These are phyloP conservation scores for Candida ipomoeae DNA, from an alignment of 805 yeast species.

Conservation along the genomic window DNA sequence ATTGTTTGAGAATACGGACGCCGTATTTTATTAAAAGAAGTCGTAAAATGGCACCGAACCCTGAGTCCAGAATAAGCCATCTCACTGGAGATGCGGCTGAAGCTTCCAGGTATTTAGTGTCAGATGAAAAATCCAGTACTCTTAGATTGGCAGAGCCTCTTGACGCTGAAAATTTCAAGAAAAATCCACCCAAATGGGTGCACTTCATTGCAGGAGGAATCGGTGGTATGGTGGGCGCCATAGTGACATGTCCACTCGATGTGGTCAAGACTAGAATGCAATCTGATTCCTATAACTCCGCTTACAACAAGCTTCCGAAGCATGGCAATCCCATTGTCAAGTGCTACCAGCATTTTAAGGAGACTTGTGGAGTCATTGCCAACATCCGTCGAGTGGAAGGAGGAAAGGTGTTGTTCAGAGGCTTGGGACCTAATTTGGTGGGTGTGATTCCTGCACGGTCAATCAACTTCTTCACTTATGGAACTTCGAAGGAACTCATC, in stretches of 20 bases:
- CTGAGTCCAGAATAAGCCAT: neutral
- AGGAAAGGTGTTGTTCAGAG: constrained; percentile 79
- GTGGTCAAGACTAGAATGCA: constrained; percentile 94
- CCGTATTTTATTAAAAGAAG: neutral
- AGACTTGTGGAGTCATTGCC: constrained; percentile 69
- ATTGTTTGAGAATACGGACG: neutral
- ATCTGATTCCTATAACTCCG: constrained; percentile 69
- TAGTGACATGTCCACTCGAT: constrained; percentile 91
- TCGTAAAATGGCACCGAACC: neutral
- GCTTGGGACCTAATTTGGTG: constrained; percentile 92
- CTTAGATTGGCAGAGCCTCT: constrained; percentile 36
- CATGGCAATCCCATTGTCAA: constrained; percentile 36
- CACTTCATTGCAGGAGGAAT: constrained; percentile 89
- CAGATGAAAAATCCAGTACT: constrained; percentile 68
- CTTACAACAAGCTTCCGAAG: constrained; percentile 48
- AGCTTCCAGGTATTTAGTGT: constrained; percentile 59
- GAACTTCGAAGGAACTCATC: constrained; percentile 82
- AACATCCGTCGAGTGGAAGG: constrained; percentile 78
- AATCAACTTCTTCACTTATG: constrained; percentile 93
- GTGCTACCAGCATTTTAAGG: constrained; percentile 69
- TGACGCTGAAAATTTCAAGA: constrained; percentile 11
- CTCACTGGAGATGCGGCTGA: constrained; percentile 48
- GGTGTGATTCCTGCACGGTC: constrained; percentile 98
- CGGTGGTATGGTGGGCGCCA: constrained; percentile 98
- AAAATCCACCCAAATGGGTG: constrained; percentile 46